Percentiles rank a stretch among this genome's conserved stretches.
phyloP scores from a whole-genome alignment of 257 asterid species.

The Nicotiana knightiana region DNA sequence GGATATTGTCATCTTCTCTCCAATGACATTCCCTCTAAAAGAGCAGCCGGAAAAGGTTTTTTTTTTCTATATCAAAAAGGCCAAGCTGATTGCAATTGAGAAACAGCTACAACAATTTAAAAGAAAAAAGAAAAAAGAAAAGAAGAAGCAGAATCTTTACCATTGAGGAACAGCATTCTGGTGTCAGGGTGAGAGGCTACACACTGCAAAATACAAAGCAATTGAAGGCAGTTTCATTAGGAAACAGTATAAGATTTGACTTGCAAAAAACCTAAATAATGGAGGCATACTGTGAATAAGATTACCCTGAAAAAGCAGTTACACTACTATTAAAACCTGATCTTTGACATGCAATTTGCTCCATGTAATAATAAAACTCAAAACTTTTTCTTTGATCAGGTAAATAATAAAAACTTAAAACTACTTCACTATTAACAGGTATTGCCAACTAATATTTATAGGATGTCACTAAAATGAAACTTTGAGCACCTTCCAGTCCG shows the following conservation, averaged over 20 bases:
- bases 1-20: neutral
- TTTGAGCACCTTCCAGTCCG: neutral
- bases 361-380: too few species aligned
- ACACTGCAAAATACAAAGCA: slow-evolving; percentile 27
- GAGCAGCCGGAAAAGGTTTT: neutral
- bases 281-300: neutral
- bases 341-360: too few species aligned
- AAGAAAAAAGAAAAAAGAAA: neutral
- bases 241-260: neutral
- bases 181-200: slow-evolving; percentile 32
- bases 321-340: too few species aligned
- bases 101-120: neutral
- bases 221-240: neutral
- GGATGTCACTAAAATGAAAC: neutral
- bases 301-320: too few species aligned
- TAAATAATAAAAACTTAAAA: neutral
- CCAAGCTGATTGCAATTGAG: neutral
- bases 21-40: neutral
- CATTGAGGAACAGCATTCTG: slow-evolving; percentile 21
- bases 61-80: neutral
- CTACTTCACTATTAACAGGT: neutral
- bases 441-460: too few species aligned
- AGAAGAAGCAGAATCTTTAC: slow-evolving; percentile 13
- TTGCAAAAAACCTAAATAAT: neutral
- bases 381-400: too few species aligned